Conservation (phyloP, 176 grass and related monocot species). For the Thinopyrum elongatum region DNA sequence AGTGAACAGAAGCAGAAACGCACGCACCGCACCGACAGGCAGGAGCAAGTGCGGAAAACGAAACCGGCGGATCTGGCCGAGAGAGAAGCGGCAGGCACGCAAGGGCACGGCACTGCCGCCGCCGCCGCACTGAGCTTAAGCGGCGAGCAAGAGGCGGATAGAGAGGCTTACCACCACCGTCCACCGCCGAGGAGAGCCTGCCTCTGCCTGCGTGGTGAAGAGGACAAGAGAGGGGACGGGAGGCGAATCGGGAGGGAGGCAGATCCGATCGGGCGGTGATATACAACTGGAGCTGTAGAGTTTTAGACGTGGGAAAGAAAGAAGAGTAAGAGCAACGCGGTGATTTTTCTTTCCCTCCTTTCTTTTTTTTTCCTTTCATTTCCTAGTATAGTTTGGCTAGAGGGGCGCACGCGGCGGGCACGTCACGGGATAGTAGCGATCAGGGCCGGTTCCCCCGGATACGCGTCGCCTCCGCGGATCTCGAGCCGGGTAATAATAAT, state of each 20-base stretch:
- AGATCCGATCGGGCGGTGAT: conserved; percentile 21
- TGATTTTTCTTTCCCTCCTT: neutral
- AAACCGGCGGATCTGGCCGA: neutral
- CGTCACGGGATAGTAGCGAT: conserved; percentile 1
- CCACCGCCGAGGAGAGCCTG: neutral
- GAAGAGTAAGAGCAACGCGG: neutral
- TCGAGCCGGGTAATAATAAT: neutral
- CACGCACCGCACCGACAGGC: conserved; percentile 3
- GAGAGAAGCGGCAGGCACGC: neutral
- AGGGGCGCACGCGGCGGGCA: neutral
- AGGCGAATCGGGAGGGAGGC: neutral
- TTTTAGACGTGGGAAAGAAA: neutral
- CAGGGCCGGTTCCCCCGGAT: neutral
- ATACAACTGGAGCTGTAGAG: conserved; percentile 3
- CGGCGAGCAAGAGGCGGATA: neutral
- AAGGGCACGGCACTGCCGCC: neutral
- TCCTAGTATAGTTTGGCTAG: neutral
- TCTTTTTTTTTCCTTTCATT: neutral
- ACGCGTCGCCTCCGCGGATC: conserved; percentile 22
- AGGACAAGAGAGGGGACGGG: neutral
- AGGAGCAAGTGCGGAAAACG: neutral
- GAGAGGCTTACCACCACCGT: neutral
- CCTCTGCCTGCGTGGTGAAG: neutral
- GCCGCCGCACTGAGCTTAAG: neutral
- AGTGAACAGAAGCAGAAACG: neutral